These are phyloP conservation scores for Meira nashicola DNA, from an alignment of 1,284 basidiomycete genomes.

Conservation along the genomic window DNA sequence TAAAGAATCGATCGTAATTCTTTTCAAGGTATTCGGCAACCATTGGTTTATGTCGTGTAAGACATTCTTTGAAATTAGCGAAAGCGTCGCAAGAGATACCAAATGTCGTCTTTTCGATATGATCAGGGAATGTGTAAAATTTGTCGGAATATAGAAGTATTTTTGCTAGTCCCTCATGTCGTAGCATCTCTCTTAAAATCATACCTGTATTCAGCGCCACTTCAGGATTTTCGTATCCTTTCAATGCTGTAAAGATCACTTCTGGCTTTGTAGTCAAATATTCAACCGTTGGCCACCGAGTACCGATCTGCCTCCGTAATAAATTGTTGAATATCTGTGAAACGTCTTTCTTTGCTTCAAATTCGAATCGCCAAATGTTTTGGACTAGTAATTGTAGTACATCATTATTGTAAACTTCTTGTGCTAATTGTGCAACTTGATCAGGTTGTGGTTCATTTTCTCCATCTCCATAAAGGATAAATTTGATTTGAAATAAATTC, in stretches of 20 bases:
- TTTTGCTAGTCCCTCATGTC: conserved; percentile 85
- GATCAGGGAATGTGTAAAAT: conserved; percentile 93
- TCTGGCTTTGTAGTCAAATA: conserved; percentile 79
- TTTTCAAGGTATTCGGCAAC: conserved; percentile 91
- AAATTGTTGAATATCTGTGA: conserved; percentile 95
- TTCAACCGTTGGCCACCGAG: conserved; percentile 89
- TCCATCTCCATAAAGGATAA: conserved; percentile 77
- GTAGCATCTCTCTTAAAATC: conserved; percentile 94
- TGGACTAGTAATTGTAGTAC: conserved; percentile 75
- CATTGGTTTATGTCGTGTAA: conserved; percentile 94
- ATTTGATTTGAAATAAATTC: conserved; percentile 80
- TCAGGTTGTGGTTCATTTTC: conserved; percentile 67
- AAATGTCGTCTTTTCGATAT: conserved; percentile 96
- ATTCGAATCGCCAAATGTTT: conserved; percentile 82
- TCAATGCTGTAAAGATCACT: conserved; percentile 79
- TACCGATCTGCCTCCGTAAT: conserved; percentile 87
- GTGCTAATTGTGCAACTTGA: conserved; percentile 67
- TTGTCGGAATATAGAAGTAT: conserved; percentile 84
- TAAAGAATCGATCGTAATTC: conserved; percentile 97
- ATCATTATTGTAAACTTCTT: conserved; percentile 89
- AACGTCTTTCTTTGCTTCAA: conserved; percentile 87
- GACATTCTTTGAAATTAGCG: conserved; percentile 72
- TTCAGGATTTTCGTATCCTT: conserved; percentile 88
- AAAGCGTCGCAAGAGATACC: conserved; percentile 97
- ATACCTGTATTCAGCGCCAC: conserved; percentile 95